A percentile compares a stretch with the other conserved stretches of the same genome.
Evolutionary conservation across 345 rosid species (phyloP).

Genomic region (Lepidium aucheri): DNA sequence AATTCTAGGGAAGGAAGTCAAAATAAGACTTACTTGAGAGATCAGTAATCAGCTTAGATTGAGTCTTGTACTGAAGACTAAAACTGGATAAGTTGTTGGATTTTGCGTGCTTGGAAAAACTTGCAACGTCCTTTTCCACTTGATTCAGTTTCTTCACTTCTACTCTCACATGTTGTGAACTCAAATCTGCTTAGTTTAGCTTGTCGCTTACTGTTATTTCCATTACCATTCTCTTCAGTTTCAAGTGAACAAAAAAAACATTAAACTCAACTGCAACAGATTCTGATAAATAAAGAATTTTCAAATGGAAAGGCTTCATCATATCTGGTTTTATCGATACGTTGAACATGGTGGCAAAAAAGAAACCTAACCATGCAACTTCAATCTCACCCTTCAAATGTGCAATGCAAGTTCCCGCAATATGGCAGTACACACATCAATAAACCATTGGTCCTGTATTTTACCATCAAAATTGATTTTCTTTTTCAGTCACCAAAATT

Average conservation of each 20-base stretch:
- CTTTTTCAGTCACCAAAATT: background rate
- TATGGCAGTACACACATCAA: constrained; percentile 84
- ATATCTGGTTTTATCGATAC: background rate
- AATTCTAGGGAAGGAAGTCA: background rate
- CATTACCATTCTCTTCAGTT: constrained; percentile 43
- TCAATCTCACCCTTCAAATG: constrained; percentile 54
- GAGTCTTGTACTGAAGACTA: constrained; percentile 21
- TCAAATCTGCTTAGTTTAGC: constrained; percentile 64
- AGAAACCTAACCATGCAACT: constrained; percentile 59
- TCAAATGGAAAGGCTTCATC: too few relatives aligned
- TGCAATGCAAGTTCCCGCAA: constrained; percentile 81
- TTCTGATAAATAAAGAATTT: background rate
- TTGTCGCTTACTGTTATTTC: constrained; percentile 52
- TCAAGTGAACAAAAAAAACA: constrained; percentile 16
- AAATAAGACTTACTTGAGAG: background rate
- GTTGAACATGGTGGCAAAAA: background rate
- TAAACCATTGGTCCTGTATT: constrained; percentile 98
- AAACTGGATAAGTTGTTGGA: constrained; percentile 63
- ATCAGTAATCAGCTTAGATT: background rate
- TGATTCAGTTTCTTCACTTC: constrained; percentile 66
- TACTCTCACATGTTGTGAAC: constrained; percentile 51
- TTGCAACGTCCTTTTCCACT: constrained; percentile 87
- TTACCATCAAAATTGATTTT: too few relatives aligned
- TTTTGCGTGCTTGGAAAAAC: constrained; percentile 70
- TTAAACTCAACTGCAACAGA: background rate